A percentile compares a stretch with the other conserved stretches of the same genome.
Conservation (phyloP, 2,329 filamentous ascomycete genomes). For the Sphaceloma murrayae region DNA sequence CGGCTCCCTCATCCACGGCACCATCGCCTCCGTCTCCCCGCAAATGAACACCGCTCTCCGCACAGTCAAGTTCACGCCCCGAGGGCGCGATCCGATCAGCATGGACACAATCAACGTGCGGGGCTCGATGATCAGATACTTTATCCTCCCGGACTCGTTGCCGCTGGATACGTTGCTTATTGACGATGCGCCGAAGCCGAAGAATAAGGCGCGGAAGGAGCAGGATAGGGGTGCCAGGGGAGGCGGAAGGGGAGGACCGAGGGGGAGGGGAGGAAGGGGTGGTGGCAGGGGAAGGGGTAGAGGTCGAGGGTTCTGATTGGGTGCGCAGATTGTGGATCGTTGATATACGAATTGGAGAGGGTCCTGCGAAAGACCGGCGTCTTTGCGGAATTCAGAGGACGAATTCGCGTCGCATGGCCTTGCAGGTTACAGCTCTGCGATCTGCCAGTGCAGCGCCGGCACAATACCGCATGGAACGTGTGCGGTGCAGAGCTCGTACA, state of each 20-base stretch:
- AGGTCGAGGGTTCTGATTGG: constrained; percentile 5
- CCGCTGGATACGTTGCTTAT: constrained; percentile 91
- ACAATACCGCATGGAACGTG: no score
- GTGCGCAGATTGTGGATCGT: neutral
- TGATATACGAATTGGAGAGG: neutral
- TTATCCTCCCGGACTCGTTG: constrained; percentile 89
- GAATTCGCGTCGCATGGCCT: no score
- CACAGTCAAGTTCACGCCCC: constrained; percentile 91
- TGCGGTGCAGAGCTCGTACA: no score
- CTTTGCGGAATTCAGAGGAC: no score
- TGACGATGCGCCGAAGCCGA: constrained; percentile 94
- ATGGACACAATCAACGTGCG: constrained; percentile 96
- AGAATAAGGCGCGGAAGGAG: constrained; percentile 99
- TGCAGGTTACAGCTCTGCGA: no score
- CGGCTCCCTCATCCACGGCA: constrained; percentile 93
- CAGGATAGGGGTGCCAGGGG: constrained; percentile 42
- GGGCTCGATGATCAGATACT: constrained; percentile 91
- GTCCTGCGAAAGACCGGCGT: neutral
- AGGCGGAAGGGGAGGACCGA: constrained; percentile 39
- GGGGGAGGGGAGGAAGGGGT: constrained; percentile 34
- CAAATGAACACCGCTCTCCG: constrained; percentile 98
- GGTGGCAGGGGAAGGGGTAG: constrained; percentile 31
- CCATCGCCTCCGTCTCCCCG: constrained; percentile 90
- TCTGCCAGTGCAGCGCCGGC: no score
- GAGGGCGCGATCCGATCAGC: constrained; percentile 74